Evolutionary conservation across 345 rosid genomes (phyloP).

Genomic region (Aethionema arabicum): DNA sequence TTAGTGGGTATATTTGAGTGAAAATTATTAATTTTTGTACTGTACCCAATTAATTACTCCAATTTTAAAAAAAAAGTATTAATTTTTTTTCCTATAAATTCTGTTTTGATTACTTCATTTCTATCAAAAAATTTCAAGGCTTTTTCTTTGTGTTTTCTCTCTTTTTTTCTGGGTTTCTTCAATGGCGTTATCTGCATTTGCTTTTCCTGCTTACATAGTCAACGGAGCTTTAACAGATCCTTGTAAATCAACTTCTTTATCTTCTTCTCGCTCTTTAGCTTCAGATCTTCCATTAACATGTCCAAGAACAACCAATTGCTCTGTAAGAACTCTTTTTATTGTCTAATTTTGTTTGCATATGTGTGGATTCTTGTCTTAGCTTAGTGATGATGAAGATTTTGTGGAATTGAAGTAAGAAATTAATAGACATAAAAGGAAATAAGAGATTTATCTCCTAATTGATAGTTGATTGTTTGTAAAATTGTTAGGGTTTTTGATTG

Average conservation of each 20-base stretch:
- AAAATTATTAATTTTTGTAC: too few species aligned
- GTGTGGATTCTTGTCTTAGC: not conserved
- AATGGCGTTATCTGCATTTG: conserved; percentile 75
- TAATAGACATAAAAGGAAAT: not conserved
- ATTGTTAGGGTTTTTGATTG: too few species aligned
- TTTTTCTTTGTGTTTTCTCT: conserved; percentile 20
- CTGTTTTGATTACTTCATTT: too few species aligned
- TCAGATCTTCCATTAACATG: conserved; percentile 53
- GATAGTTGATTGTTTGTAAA: not conserved
- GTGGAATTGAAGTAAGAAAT: not conserved
- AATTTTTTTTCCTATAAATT: too few species aligned
- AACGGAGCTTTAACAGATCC: conserved; percentile 42
- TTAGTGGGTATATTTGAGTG: too few species aligned
- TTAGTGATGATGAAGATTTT: not conserved
- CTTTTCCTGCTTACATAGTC: conserved; percentile 55
- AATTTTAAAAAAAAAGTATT: too few species aligned
- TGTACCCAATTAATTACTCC: too few species aligned
- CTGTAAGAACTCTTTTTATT: conserved; percentile 30
- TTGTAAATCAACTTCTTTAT: conserved; percentile 38
- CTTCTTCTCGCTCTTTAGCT: conserved; percentile 45
- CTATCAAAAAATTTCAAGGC: not conserved
- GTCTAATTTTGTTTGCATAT: not conserved
- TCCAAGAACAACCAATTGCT: conserved; percentile 37
- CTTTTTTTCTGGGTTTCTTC: not conserved
- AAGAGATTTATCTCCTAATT: not conserved